phyloP scores from a whole-genome alignment of 2,329 filamentous ascomycete genomes.

The Cadophora gregata region DNA sequence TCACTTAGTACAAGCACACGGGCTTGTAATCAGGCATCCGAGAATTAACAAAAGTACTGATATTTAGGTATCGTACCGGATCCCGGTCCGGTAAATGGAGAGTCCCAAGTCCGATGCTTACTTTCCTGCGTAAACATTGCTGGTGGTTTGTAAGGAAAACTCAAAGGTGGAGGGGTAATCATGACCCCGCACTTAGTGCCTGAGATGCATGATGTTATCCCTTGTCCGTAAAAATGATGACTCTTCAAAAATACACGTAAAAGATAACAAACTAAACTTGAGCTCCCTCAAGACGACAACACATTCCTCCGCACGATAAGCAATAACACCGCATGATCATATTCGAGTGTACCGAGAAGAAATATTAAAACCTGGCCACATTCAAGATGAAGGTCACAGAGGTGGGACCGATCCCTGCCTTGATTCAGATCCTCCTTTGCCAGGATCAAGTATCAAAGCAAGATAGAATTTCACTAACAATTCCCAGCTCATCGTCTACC shows the following conservation, averaged over 20 bases:
- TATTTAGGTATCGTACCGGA: neutral
- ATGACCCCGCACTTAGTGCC: conserved; percentile 6
- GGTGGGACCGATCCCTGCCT: conserved; percentile 1
- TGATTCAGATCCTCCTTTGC: neutral
- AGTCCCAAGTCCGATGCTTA: neutral
- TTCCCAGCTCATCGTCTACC: conserved; percentile 68
- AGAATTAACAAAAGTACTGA: neutral
- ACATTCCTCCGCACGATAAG: neutral
- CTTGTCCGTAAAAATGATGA: neutral
- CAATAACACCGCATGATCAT: neutral
- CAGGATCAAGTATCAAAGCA: neutral
- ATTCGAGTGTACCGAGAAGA: neutral
- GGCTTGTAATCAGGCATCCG: neutral
- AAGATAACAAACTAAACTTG: neutral
- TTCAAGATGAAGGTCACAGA: conserved; percentile 30
- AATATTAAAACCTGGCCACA: neutral
- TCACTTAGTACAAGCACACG: neutral
- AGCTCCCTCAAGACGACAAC: neutral
- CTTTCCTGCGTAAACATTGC: neutral
- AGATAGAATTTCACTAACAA: neutral
- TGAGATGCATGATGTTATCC: neutral
- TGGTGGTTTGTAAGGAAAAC: neutral
- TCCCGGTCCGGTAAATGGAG: neutral
- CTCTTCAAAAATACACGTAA: neutral
- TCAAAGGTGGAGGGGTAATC: neutral